A percentile compares a stretch with the other conserved stretches of the same genome.
Evolutionary conservation across 192 early-diverging fungal genomes (phyloP).

Genomic region (Piromyces sp.): DNA sequence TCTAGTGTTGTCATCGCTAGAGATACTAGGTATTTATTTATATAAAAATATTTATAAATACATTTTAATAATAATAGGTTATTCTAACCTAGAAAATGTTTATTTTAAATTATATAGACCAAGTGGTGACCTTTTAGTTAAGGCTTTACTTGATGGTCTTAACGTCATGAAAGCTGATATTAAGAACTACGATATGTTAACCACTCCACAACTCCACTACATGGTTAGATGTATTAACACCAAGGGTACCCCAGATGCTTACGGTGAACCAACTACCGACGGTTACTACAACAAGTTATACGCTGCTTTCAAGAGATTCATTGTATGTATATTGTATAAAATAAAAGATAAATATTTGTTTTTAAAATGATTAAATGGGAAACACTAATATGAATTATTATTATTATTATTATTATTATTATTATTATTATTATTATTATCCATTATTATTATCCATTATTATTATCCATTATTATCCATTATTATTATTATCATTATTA

Average conservation of each 20-base stretch:
- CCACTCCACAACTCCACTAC: slow-evolving; percentile 96
- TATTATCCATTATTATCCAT: too few species aligned
- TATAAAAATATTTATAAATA: too few species aligned
- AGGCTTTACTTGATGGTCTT: slow-evolving; percentile 65
- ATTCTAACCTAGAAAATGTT: too few species aligned
- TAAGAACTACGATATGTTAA: slow-evolving; percentile 70
- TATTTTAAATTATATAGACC: slow-evolving; percentile 36
- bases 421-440: too few species aligned
- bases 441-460: too few species aligned
- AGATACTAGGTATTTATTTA: slow-evolving; percentile 86
- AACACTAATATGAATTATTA: too few species aligned
- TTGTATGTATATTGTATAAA: slow-evolving; percentile 26
- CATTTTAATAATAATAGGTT: too few species aligned
- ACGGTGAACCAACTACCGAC: slow-evolving; percentile 75
- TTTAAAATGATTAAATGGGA: slow-evolving; percentile 1
- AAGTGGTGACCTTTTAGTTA: slow-evolving; percentile 62
- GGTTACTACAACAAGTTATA: slow-evolving; percentile 88
- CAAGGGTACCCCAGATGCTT: slow-evolving; percentile 43
- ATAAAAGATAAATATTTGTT: too few species aligned
- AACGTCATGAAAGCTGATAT: slow-evolving; percentile 45
- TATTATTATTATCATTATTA: too few species aligned
- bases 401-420: too few species aligned
- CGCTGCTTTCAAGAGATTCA: slow-evolving; percentile 61
- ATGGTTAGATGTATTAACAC: slow-evolving; percentile 79
- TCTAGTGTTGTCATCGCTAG: slow-evolving; percentile 69